A percentile compares a stretch with the other conserved stretches of the same genome.
Evolutionary conservation across 176 grass and related monocot genomes (phyloP).

Genomic region (Phragmites australis): DNA sequence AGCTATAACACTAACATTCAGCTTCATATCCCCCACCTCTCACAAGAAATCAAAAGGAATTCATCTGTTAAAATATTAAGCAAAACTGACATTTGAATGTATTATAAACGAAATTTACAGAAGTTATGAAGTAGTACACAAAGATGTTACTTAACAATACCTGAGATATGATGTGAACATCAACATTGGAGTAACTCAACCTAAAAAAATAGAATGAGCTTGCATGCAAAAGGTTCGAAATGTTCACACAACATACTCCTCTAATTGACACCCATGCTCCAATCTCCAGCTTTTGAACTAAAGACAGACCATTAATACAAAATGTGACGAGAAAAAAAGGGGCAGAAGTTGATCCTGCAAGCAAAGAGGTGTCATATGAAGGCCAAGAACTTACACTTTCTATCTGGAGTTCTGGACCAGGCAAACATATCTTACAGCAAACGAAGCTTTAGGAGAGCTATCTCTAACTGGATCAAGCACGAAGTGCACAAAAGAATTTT

Average conservation of each 20-base stretch:
- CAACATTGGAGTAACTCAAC: conserved; percentile 1
- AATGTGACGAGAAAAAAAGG: conserved; percentile 11
- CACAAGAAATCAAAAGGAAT: background rate
- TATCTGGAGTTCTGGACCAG: conserved; percentile 81
- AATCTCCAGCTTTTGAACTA: conserved; percentile 75
- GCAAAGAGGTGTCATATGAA: background rate
- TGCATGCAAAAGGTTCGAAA: conserved; percentile 78
- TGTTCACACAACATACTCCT: conserved; percentile 82
- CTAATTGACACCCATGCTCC: conserved; percentile 86
- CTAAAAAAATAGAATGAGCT: conserved; percentile 1
- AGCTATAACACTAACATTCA: conserved; percentile 9
- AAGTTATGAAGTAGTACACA: background rate
- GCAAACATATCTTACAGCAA: conserved; percentile 81
- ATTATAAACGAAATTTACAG: background rate
- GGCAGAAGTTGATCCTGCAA: background rate
- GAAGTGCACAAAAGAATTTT: conserved; percentile 87
- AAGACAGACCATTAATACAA: conserved; percentile 43
- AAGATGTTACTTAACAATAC: conserved; percentile 1
- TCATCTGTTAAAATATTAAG: background rate
- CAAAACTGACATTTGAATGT: background rate
- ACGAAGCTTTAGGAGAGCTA: conserved; percentile 61
- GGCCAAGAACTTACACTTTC: conserved; percentile 68
- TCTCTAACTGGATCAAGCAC: conserved; percentile 79
- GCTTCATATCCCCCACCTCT: background rate
- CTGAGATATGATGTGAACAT: background rate